Percentiles rank a stretch among this genome's conserved stretches.
Conservation (phyloP, 1,284 basidiomycete species). For the Grifola frondosa region DNA sequence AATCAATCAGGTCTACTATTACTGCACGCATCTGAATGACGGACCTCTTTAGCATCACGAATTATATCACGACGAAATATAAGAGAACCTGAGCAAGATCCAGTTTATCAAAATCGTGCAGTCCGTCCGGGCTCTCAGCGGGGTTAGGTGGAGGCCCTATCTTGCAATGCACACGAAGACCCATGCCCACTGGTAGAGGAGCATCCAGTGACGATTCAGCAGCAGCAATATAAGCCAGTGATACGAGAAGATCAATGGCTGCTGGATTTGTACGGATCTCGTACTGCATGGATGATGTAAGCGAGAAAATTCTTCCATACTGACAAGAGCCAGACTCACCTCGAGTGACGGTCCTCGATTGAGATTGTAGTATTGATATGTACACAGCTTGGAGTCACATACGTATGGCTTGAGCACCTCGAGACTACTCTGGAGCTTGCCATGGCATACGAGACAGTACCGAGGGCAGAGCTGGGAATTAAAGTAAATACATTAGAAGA, state of each 20-base stretch:
- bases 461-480: conserved; percentile 52
- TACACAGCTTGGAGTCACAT: conserved; percentile 56
- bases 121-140: conserved; percentile 29
- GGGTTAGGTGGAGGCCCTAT: background rate
- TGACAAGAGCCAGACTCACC: conserved; percentile 34
- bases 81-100: conserved; percentile 27
- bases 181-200: conserved; percentile 58
- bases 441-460: conserved; percentile 65
- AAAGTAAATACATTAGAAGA: background rate
- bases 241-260: conserved; percentile 60
- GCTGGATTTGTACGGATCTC: conserved; percentile 59
- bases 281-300: conserved; percentile 39
- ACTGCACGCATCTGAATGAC: conserved; percentile 42
- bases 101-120: conserved; percentile 53
- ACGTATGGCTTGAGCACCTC: conserved; percentile 68
- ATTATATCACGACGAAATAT: background rate
- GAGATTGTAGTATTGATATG: conserved; percentile 62
- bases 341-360: conserved; percentile 64
- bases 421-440: conserved; percentile 47
- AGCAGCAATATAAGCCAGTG: conserved; percentile 56
- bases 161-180: conserved; percentile 43
- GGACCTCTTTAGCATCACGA: no score
- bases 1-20: conserved; percentile 44
- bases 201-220: conserved; percentile 49
- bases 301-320: background rate